Evolutionary conservation across 2,329 filamentous ascomycete species (phyloP).

Genomic region (Talaromyces funiculosus): DNA sequence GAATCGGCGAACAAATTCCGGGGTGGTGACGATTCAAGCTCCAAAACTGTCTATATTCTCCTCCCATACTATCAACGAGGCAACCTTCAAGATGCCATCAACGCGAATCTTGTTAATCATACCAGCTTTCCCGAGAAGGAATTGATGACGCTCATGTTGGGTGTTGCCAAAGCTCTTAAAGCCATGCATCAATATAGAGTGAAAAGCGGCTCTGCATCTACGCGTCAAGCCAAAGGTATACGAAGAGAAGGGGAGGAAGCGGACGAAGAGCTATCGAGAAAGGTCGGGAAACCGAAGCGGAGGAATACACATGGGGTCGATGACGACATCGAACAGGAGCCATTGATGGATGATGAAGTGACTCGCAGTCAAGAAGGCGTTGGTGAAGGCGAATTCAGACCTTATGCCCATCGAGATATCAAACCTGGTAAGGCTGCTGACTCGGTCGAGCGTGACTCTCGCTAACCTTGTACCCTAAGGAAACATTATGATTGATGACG

Average conservation of each 20-base stretch:
- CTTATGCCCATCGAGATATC: constrained; percentile 93
- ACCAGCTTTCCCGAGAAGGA: constrained; percentile 80
- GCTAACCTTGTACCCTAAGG: constrained; percentile 38
- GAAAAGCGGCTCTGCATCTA: constrained; percentile 49
- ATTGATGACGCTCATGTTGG: constrained; percentile 84
- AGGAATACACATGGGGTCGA: constrained; percentile 41
- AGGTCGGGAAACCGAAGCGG: constrained; percentile 33
- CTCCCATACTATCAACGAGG: constrained; percentile 92
- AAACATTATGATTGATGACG: constrained; percentile 97
- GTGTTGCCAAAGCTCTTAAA: constrained; percentile 80
- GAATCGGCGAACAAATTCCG: constrained; percentile 56
- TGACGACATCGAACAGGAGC: constrained; percentile 70
- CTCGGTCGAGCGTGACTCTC: neutral
- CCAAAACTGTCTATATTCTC: constrained; percentile 94
- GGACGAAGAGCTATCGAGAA: constrained; percentile 41
- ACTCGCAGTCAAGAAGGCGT: constrained; percentile 62
- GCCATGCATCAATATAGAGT: constrained; percentile 87
- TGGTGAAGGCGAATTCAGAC: constrained; percentile 62
- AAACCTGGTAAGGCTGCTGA: constrained; percentile 69
- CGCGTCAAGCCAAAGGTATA: constrained; percentile 51
- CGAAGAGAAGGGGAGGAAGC: constrained; percentile 52
- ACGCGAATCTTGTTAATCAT: constrained; percentile 95
- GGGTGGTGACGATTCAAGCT: constrained; percentile 55
- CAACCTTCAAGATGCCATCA: constrained; percentile 97
- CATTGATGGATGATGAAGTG: constrained; percentile 75